These are phyloP conservation scores for Alternaria panax DNA, from an alignment of 2,329 filamentous ascomycete genomes.

Conservation along the genomic window DNA sequence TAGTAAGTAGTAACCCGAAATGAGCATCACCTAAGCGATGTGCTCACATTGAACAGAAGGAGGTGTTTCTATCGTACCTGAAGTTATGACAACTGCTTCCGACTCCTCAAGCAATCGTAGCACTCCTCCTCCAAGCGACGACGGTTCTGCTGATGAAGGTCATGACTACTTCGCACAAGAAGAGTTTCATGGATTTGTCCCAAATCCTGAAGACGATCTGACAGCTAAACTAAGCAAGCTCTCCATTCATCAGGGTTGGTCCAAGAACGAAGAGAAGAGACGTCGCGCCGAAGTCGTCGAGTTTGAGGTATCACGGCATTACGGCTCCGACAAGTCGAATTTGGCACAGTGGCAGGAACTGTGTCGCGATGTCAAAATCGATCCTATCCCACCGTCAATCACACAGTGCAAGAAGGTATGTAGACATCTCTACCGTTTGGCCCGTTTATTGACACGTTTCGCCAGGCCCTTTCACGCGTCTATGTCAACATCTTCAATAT, in stretches of 20 bases:
- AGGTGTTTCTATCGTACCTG: background rate
- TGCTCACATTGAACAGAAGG: constrained; percentile 4
- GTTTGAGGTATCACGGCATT: constrained; percentile 20
- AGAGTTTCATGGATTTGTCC: constrained; percentile 18
- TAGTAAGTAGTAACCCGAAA: background rate
- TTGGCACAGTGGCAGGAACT: constrained; percentile 33
- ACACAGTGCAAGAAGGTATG: constrained; percentile 36
- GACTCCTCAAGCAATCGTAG: background rate
- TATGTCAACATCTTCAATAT: constrained; percentile 27
- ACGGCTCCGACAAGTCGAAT: constrained; percentile 16
- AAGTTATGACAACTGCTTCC: background rate
- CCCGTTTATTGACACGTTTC: background rate
- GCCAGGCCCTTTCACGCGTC: constrained; percentile 15
- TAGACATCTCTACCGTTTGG: background rate
- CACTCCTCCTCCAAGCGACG: constrained; percentile 4
- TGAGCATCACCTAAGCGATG: background rate
- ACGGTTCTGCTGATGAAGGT: background rate
- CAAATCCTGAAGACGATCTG: constrained; percentile 14
- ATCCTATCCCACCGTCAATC: constrained; percentile 22
- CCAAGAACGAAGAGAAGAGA: constrained; percentile 10
- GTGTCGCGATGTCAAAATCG: constrained; percentile 27
- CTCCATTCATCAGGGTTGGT: constrained; percentile 19
- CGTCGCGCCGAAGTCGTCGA: constrained; percentile 13
- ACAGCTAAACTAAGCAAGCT: constrained; percentile 25
- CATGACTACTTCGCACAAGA: constrained; percentile 1